Base-by-base conservation (phyloP, 306 rosid genomes). In the Vigna radiata region DNA sequence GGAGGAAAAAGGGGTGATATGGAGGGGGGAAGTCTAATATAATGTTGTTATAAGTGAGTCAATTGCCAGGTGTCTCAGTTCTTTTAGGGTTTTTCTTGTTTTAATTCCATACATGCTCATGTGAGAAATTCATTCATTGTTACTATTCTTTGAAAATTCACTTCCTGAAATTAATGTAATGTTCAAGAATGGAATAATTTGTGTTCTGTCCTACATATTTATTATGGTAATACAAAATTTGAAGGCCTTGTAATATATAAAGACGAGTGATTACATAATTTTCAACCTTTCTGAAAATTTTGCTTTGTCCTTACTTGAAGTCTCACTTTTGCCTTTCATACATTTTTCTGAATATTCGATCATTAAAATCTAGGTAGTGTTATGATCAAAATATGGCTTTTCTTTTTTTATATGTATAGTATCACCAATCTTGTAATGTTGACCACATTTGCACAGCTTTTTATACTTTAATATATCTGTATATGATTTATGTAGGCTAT, bases 391-490 rank as follows among this genome's bases (percentile, higher is more conserved):
- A 27, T 2, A 8, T 0, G 15, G 8, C 68, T 49, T 41, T 29
- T 29, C 31, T 21, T 48, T 13, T 21, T 37, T n/a, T 53, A 50
- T 21, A 46, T 71, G 90, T 23, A 55, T 12, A 12, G 96, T 44
- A 89, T 92, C 78, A 89, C 88, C 84, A 96, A 92, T 98, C 94
- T 61, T 97, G 87, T 69, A 91, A 88, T 81, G 97, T 90, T 60
- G 97, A 92, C 77, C 93, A 92, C 83, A 92, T 92, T 36, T 83
- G n/a, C 4, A 10, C 36, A 23, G 41, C 2, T 75, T 69, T 61
- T 12, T 56, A 18, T 64, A 60, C 43, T 31, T 66, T 67, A 52
- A 68, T 77, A 69, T 77, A 50, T 29, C 16, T 62, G 18, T 7
- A 7, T 58, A 53, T 76, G 5, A 23, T 27, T 46, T 60, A 14